Conservation (phyloP, 2,329 filamentous ascomycete genomes). For the Pseudocercospora pini-densiflorae region DNA sequence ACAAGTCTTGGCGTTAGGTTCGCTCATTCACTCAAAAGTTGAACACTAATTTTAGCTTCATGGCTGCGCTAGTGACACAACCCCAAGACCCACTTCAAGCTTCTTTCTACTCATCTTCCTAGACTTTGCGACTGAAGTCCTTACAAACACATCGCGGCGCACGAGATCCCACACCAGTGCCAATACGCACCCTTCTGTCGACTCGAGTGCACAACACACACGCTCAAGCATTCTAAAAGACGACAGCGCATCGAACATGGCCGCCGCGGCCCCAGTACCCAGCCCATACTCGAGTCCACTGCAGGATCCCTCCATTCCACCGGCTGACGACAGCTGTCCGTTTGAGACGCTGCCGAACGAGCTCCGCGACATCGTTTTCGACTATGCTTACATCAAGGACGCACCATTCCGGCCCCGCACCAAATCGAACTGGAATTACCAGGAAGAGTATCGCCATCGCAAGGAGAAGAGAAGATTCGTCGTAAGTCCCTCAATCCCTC, state of each 20-base stretch:
- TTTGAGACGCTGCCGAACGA: background rate
- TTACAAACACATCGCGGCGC: no score
- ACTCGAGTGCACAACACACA: no score
- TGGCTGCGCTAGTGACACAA: no score
- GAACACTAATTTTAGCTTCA: background rate
- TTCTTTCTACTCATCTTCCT: no score
- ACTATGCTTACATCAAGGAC: background rate
- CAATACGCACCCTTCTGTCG: no score
- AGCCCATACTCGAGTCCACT: background rate
- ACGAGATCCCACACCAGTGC: no score
- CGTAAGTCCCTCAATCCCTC: background rate
- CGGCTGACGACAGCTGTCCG: background rate
- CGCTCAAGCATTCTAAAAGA: no score
- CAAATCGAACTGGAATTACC: background rate
- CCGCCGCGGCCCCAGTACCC: background rate
- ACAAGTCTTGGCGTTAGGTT: background rate
- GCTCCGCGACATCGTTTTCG: background rate
- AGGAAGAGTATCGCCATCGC: background rate
- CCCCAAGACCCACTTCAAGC: no score
- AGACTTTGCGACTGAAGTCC: no score
- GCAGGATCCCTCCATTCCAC: conserved; percentile 4
- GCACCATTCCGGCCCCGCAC: background rate
- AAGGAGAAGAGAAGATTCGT: background rate
- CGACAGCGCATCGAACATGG: no score
- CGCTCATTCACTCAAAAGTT: background rate